Base-by-base conservation (phyloP, 192 early-diverging fungal species). In the Linnemannia hyalina region DNA sequence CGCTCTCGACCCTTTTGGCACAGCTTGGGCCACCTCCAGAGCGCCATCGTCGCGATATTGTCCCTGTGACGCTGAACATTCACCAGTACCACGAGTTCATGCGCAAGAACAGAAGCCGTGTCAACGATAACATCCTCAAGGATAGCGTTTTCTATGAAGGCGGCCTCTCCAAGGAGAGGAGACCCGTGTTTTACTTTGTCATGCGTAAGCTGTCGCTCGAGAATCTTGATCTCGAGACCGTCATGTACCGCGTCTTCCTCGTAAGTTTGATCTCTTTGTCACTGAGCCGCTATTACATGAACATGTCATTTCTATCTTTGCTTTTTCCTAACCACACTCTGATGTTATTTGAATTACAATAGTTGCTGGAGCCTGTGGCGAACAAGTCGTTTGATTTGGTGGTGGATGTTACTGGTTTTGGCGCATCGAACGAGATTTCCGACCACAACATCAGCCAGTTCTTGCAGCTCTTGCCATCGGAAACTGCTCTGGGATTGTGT, bases 21-120 rank as follows among this genome's bases (percentile, higher is more conserved):
- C 96, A 96, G 77, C 90, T 99, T 15, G 98, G 97, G n/a, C 94
- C 96, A 55, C 95, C 95, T 10, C 93, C 96, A 15, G 95, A 97
- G 35, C 88, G 85, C n/a, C 76, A 89, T 26, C 89, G 90, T n/a
- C 90, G 89, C 22, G 91, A 92, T 35, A 86, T 90, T 54, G 88
- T 84, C 5, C 84, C 84, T 35, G 84, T 86, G 6, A 88, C 82
- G 2, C 32, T 90, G 40, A 88, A 88, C 80, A 82, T 82, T 68
- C 82, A 80, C 38, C 80, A 80, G 26, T 89, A 90, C 60, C 93
- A 92, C 70, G 95, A 96, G 68, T 95, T 97, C 69, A 92, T 97
- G 92, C 92, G 90, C 20, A 90, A 95, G 80, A 94, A 95, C 81
- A 88, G 90, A 9, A 89, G 90, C 70, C 92, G 95, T 65, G 92